Percentiles rank a stretch among this genome's conserved stretches.
phyloP scores from a whole-genome alignment of 2,329 filamentous ascomycete species.

The Phyllosticta capitalensis region DNA sequence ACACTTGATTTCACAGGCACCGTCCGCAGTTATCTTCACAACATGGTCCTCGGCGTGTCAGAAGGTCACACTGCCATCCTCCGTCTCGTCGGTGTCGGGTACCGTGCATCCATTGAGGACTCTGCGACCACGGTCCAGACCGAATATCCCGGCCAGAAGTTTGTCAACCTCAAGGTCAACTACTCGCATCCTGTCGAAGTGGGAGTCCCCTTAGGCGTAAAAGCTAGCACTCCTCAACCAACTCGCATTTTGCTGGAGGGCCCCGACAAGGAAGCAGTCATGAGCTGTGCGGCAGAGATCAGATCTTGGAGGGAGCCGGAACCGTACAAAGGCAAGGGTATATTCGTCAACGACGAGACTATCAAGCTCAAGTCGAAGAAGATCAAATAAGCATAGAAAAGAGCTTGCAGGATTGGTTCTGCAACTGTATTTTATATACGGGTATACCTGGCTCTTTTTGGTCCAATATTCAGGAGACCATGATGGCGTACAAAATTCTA shows the following conservation, averaged over 20 bases:
- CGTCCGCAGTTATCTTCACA: slow-evolving; percentile 78
- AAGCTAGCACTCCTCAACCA: slow-evolving; percentile 78
- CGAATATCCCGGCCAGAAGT: slow-evolving; percentile 72
- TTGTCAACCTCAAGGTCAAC: slow-evolving; percentile 88
- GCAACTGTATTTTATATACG: slow-evolving; percentile 8
- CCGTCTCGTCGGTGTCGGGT: slow-evolving; percentile 88
- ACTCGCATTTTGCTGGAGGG: slow-evolving; percentile 88
- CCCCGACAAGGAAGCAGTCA: slow-evolving; percentile 73
- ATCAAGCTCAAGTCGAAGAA: slow-evolving; percentile 95
- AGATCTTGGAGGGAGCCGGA: slow-evolving; percentile 83
- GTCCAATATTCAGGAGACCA: slow-evolving; percentile 1
- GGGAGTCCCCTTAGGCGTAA: slow-evolving; percentile 71
- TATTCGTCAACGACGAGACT: slow-evolving; percentile 95
- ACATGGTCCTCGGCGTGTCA: slow-evolving; percentile 85
- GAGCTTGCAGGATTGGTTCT: slow-evolving; percentile 1
- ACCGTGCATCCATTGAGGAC: slow-evolving; percentile 77
- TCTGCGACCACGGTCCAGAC: slow-evolving; percentile 56
- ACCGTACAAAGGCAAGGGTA: slow-evolving; percentile 98
- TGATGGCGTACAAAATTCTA: slow-evolving; percentile 3
- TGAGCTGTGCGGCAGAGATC: slow-evolving; percentile 84
- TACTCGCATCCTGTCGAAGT: slow-evolving; percentile 95
- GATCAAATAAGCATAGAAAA: slow-evolving; percentile 32
- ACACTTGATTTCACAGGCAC: slow-evolving; percentile 51
- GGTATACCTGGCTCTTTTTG: slow-evolving; percentile 8
- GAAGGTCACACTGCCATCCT: slow-evolving; percentile 94